A percentile compares a stretch with the other conserved stretches of the same genome.
Evolutionary conservation across 345 rosid species (phyloP).

Genomic region (Populus euphratica): DNA sequence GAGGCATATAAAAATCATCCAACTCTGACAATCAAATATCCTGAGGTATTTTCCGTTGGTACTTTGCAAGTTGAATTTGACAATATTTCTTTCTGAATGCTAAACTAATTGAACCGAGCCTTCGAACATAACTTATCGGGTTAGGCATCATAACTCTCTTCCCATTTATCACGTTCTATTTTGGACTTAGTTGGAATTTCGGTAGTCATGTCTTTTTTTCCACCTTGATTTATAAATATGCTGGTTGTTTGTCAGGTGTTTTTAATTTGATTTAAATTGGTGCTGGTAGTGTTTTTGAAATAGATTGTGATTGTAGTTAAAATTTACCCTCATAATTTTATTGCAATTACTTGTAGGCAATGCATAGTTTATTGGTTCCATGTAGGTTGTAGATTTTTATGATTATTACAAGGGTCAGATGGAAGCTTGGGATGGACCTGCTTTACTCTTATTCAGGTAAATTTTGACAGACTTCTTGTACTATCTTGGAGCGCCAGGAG

Average conservation of each 20-base stretch:
- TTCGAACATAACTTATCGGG: not conserved
- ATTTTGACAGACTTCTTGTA: conserved; percentile 5
- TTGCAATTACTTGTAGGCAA: conserved; percentile 4
- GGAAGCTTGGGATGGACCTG: conserved; percentile 99
- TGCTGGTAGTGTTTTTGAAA: not conserved
- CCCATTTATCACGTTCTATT: not conserved
- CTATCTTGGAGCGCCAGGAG: not conserved
- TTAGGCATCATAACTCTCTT: not conserved
- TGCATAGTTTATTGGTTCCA: conserved; percentile 14
- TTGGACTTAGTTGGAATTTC: not conserved
- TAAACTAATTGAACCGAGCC: conserved; percentile 6
- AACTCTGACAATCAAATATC: conserved; percentile 74
- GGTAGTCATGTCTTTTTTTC: not conserved
- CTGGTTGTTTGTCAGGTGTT: not conserved
- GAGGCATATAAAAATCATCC: conserved; percentile 99
- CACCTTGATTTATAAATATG: not conserved
- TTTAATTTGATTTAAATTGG: conserved; percentile 1
- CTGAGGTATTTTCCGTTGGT: conserved; percentile 55
- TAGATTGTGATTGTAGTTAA: not conserved
- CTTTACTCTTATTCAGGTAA: conserved; percentile 94
- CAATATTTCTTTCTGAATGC: not conserved
- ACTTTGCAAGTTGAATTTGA: not conserved
- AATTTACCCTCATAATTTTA: not conserved
- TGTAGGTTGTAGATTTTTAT: conserved; percentile 80
- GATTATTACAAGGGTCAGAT: conserved; percentile 99